Evolutionary conservation across 495 filamentous ascomycete species (phyloP).

Genomic region (Venustampulla echinocandica): DNA sequence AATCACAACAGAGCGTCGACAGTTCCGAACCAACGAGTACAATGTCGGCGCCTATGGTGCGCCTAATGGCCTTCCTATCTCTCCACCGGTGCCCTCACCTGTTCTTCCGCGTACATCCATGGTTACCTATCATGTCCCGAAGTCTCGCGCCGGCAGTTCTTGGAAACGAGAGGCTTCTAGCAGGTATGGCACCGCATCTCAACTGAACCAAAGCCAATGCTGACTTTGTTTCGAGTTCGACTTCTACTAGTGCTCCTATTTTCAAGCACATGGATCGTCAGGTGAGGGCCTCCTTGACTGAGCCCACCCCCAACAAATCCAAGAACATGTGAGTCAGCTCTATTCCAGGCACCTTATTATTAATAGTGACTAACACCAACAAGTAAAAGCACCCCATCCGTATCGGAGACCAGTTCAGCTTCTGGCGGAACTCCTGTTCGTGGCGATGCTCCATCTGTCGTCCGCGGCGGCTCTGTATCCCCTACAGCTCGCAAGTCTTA

Average conservation of each 20-base stretch:
- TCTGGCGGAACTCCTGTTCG: constrained; percentile 41
- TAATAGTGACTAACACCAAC: too few relatives aligned
- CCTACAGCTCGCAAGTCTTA: constrained; percentile 29
- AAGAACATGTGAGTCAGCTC: constrained; percentile 18
- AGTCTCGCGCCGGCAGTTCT: constrained; percentile 10
- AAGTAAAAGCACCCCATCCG: constrained; percentile 24
- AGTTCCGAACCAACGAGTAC: constrained; percentile 92
- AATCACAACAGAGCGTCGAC: constrained; percentile 81
- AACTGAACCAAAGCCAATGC: neutral
- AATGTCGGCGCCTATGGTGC: constrained; percentile 57
- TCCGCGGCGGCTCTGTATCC: constrained; percentile 40
- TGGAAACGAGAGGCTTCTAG: constrained; percentile 22
- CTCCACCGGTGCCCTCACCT: constrained; percentile 26
- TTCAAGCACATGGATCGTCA: constrained; percentile 23
- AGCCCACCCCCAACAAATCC: constrained; percentile 13
- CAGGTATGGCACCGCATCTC: constrained; percentile 4
- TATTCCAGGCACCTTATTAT: neutral
- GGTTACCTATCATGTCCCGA: constrained; percentile 19
- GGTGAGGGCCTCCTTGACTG: constrained; percentile 15
- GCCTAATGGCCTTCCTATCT: constrained; percentile 37
- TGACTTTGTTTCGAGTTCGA: neutral
- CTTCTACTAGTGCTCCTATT: constrained; percentile 5
- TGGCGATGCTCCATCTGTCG: constrained; percentile 38
- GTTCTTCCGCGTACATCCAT: constrained; percentile 14
- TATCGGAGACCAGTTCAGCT: constrained; percentile 35